phyloP scores from a whole-genome alignment of 2,329 filamentous ascomycete species.

The Cladosporium sp. region DNA sequence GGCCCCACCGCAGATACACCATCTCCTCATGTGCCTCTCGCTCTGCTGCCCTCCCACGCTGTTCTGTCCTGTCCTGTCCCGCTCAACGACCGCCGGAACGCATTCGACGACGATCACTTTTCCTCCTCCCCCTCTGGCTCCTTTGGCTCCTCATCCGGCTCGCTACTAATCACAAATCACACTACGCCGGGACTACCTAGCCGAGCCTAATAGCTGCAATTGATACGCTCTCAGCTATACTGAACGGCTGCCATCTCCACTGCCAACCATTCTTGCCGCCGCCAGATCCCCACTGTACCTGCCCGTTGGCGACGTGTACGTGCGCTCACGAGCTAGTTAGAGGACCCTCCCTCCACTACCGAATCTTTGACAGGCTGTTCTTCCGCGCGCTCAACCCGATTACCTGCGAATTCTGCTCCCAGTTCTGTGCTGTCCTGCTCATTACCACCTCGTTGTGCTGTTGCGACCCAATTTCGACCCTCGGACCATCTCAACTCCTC shows the following conservation, averaged over 20 bases:
- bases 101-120: not conserved
- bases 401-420: constrained; percentile 3
- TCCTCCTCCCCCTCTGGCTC: not conserved
- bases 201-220: not conserved
- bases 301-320: constrained; percentile 7
- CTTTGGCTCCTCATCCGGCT: not conserved
- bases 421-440: not conserved
- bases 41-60: not conserved
- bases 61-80: not conserved
- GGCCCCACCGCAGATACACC: not conserved
- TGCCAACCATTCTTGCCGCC: constrained; percentile 1
- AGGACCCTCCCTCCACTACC: constrained; percentile 9
- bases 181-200: not conserved
- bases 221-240: not conserved
- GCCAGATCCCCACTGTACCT: constrained; percentile 8
- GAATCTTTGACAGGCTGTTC: not conserved
- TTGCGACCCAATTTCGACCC: not conserved
- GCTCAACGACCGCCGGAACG: not conserved
- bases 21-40: not conserved
- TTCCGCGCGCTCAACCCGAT: not conserved
- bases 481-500: not conserved
- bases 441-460: not conserved
- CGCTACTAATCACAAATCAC: not conserved
- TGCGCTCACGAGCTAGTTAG: constrained; percentile 6
- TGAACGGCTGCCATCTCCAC: not conserved